Base-by-base conservation (phyloP, 192 early-diverging fungal species). In the Linnemannia schmuckeri region DNA sequence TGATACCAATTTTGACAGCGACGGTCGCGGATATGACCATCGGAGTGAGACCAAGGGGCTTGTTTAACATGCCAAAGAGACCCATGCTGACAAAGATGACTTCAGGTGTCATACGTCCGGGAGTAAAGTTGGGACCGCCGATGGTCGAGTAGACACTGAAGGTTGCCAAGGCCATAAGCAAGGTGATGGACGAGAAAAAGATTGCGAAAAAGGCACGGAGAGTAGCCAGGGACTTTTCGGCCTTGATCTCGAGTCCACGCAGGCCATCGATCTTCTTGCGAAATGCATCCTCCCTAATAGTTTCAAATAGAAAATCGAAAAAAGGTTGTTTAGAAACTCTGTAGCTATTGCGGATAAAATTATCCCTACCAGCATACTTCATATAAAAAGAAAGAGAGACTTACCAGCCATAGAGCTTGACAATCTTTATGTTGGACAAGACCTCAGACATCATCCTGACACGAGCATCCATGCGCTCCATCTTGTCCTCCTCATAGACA, bases 51-150 rank as follows among this genome's bases (percentile, higher is more conserved):
- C 91, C 73, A 22, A 98, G 89, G 66, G 98, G 97, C 88, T 97
- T 96, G 88, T 95, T 94, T 40, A 98, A 85, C 70, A 98, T 82
- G 86, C 97, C 96, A 92, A 99, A 98, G 24, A 99, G 90, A 6
- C 96, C 88, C 57, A 99, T 91, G 9, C 96, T 93, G 4, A 97
- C 97, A 88, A 98, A 98, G 0, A 95, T 93, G 70, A 95, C 79
- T 78, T 92, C 89, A 18, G 93, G 88, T 2, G 92, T 94, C 46
- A 97, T 79, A 83, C n/a, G 89, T 90, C 35, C 86, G n/a, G 61
- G 90, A 82, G 24, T 90, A 83, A 47, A 94, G 12, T 22, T 79
- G 22, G 42, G 92, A 78, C 79, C 91, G 88, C 72, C 88, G 79
- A 77, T 83, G 70, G 78, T 91, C 81, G 69, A 70, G 41, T 79